phyloP scores from a whole-genome alignment of 2,329 filamentous ascomycete genomes.

The Verticillium tricorpus region DNA sequence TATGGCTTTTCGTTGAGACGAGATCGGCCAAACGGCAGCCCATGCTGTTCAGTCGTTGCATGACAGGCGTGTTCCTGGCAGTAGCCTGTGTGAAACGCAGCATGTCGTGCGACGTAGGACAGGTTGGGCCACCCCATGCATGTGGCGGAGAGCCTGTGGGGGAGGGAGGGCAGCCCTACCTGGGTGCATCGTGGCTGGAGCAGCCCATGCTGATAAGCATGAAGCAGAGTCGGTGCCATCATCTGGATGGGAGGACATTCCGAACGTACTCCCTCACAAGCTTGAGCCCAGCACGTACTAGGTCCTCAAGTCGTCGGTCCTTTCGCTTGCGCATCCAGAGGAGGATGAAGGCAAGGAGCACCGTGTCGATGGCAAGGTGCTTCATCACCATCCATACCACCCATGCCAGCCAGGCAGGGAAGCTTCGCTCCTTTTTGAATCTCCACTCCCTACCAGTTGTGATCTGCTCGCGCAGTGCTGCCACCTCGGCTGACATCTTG shows the following conservation, averaged over 20 bases:
- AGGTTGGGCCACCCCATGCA: no score
- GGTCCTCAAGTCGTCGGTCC: slow-evolving; percentile 67
- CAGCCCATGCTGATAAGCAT: background rate
- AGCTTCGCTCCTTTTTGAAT: slow-evolving; percentile 57
- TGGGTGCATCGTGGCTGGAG: background rate
- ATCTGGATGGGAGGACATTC: slow-evolving; percentile 54
- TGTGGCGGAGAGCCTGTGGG: background rate
- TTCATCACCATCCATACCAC: slow-evolving; percentile 64
- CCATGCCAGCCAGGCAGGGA: slow-evolving; percentile 69
- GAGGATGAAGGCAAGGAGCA: slow-evolving; percentile 61
- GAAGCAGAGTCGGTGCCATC: slow-evolving; percentile 18
- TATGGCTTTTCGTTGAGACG: no score
- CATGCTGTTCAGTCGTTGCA: no score
- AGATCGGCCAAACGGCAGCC: no score
- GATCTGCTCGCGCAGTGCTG: slow-evolving; percentile 87
- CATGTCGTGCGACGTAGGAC: no score
- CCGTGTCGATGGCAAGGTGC: slow-evolving; percentile 68
- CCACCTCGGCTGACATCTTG: slow-evolving; percentile 87
- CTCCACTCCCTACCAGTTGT: slow-evolving; percentile 70
- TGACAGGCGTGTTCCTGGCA: no score
- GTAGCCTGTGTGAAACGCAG: no score
- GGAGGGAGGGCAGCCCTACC: background rate
- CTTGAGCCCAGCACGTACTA: slow-evolving; percentile 61
- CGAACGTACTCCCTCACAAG: slow-evolving; percentile 55
- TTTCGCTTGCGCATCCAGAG: slow-evolving; percentile 69